Evolutionary conservation across 805 yeast species (phyloP), one percentile per base, ranked within the genome.

Genomic region (Candida odintsovae): DNA sequence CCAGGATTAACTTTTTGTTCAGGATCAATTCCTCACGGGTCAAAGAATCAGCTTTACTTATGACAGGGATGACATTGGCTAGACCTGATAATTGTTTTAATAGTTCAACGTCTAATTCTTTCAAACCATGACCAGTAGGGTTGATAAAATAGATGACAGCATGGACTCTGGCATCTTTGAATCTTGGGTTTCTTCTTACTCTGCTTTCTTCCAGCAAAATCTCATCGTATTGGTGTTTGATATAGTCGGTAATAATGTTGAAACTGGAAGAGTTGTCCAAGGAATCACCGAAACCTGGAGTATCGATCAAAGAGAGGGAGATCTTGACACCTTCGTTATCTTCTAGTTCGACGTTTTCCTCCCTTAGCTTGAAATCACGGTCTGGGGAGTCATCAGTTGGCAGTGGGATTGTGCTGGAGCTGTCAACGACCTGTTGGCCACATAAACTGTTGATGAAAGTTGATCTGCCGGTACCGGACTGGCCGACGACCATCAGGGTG

Each of bases 361-460:
- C 89, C 57, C 95, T 75, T 51, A 86, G 66, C 43, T 81, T 82
- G 58, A 86, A 69, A 21, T 76, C 80, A 45, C 78, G 66, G 42
- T 72, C 78, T 1, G 72, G 65, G 8, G 70, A 61, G 4, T 60
- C 62, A 53, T 83, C 88, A 33, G 82, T 81, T 23, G 75, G 74
- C 23, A 72, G 58, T 50, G 75, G 64, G 13, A 76, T 70, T 1
- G 89, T 81, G 26, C 83, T 76, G 2, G 86, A 78, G 0, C 82
- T 74, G 38, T 85, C 88, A 12, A 86, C 92, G 35, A 90, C 90
- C 55, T 85, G 82, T 53, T 90, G 94, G 49, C 86, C 96, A 69
- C 97, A 90, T 45, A 90, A 72, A 33, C 95, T 85, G 69, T 90
- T 90, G 63, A 90, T 87, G 58, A 90, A 84, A 6, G 96, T 90